Base-by-base conservation (phyloP, 1,139 yeast species). In the Suhomyces kunorum region DNA sequence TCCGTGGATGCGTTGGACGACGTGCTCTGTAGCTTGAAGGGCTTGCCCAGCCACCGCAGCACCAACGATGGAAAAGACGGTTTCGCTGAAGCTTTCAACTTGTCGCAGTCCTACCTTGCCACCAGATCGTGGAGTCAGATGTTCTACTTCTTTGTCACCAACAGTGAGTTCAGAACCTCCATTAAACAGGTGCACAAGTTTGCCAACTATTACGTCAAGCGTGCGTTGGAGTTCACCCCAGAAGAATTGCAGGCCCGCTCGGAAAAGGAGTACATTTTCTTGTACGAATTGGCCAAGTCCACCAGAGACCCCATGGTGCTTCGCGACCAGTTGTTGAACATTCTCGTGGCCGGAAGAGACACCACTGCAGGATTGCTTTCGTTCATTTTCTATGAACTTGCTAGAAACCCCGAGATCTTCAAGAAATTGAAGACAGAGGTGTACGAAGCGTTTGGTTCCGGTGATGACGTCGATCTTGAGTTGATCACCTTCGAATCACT, bases 351-450 rank as follows among this genome's bases (percentile, higher is more conserved):
- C 18, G 81, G 80, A 13, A 64, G 82, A 53, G 81, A 77, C 53
- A 78, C 83, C 32, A 78, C 83, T 14, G 82, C 83, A 1, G 75
- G 77, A 3, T 60, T 76, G 32, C 66, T 78, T 39, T 69, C 78
- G 5, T 77, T 73, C 56, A 51, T 66, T 8, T 62, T 76, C 38
- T 73, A 61, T 47, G 75, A 74, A 49, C 61, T 77, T 39, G 71
- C 77, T 1, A 60, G 74, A 41, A 64, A 73, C 47, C 76, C 74
- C 8, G 55, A 55, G 2, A 58, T 73, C n/a, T 74, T 61, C 53
- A 39, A 48, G 6, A 66, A 63, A 45, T 64, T 78, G 44, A 66
- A 71, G 38, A 54, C 56, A 6, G 76, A 66, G 37, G 61, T 77
- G 16, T 49, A 58, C 28, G 47, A 39, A 3, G 51, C 52, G 12